These are phyloP conservation scores for Aspergillus costaricaensis DNA, from an alignment of 2,329 filamentous ascomycete genomes.

Conservation along the genomic window DNA sequence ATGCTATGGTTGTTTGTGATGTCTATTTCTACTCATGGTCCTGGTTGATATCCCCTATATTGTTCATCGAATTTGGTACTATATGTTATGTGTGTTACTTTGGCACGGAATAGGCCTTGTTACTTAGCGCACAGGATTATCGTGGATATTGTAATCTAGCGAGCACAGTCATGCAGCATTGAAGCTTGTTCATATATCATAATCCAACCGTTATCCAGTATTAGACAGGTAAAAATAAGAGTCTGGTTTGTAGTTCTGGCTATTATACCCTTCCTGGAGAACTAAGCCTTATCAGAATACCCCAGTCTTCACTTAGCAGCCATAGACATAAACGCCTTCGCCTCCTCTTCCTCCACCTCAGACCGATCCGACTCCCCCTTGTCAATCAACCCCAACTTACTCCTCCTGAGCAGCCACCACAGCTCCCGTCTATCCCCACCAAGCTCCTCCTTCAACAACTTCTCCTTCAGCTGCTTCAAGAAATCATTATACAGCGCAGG, in stretches of 20 bases:
- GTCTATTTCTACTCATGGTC: neutral
- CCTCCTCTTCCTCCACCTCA: slow-evolving; percentile 68
- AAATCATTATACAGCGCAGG: slow-evolving; percentile 76
- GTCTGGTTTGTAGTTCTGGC: neutral
- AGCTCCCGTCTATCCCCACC: slow-evolving; percentile 78
- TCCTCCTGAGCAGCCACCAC: slow-evolving; percentile 72
- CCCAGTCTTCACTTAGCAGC: slow-evolving; percentile 14
- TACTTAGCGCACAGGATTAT: neutral
- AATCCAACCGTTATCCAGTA: no score
- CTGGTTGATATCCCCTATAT: neutral
- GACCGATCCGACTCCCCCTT: slow-evolving; percentile 63
- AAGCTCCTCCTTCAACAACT: slow-evolving; percentile 68
- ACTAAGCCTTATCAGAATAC: neutral
- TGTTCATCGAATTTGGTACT: neutral
- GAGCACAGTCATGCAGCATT: neutral
- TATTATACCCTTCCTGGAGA: neutral
- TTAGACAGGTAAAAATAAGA: neutral
- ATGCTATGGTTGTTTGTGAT: neutral
- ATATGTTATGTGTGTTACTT: neutral
- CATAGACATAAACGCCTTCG: slow-evolving; percentile 46
- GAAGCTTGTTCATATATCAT: neutral
- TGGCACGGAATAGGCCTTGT: neutral
- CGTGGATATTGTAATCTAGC: slow-evolving; percentile 6
- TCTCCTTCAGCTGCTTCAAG: slow-evolving; percentile 69
- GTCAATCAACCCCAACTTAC: slow-evolving; percentile 72